These are phyloP conservation scores for Rhizopogon vinicolor DNA, from an alignment of 768 basidiomycete species.

Conservation along the genomic window DNA sequence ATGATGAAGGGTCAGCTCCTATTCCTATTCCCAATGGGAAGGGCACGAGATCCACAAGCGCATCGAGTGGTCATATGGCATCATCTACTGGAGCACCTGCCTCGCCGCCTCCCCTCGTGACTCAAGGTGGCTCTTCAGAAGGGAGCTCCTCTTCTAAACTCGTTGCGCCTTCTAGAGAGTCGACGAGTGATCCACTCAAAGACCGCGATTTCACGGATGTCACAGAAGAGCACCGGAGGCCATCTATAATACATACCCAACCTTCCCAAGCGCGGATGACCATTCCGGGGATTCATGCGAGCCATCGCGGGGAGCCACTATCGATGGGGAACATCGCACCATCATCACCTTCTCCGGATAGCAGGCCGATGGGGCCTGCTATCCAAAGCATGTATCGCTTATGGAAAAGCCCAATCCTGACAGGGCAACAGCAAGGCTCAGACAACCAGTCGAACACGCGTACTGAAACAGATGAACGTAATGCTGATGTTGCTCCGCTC, in stretches of 20 bases:
- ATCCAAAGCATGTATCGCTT: slow-evolving; percentile 71
- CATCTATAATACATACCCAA: slow-evolving; percentile 65
- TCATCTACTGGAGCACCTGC: slow-evolving; percentile 21
- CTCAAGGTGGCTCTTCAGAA: slow-evolving; percentile 14
- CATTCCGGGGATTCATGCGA: slow-evolving; percentile 84
- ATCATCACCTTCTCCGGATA: slow-evolving; percentile 34
- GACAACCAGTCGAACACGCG: slow-evolving; percentile 8
- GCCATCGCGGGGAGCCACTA: slow-evolving; percentile 81
- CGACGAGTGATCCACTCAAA: slow-evolving; percentile 20
- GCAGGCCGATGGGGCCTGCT: slow-evolving; percentile 41
- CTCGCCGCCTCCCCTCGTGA: slow-evolving; percentile 18
- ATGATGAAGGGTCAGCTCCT: slow-evolving; percentile 23
- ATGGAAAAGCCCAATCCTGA: slow-evolving; percentile 54
- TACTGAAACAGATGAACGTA: slow-evolving; percentile 15
- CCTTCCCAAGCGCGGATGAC: slow-evolving; percentile 76
- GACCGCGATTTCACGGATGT: slow-evolving; percentile 29
- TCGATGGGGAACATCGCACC: slow-evolving; percentile 74
- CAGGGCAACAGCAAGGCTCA: slow-evolving; percentile 19
- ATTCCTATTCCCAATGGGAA: slow-evolving; percentile 27
- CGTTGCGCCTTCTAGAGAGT: slow-evolving; percentile 25
- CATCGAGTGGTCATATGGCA: slow-evolving; percentile 19
- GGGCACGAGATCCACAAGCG: slow-evolving; percentile 18
- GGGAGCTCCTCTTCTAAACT: slow-evolving; percentile 19
- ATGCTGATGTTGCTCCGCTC: slow-evolving; percentile 26
- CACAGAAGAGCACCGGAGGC: slow-evolving; percentile 21